Conservation (phyloP, 176 grass and related monocot genomes). For the Triticum urartu region DNA sequence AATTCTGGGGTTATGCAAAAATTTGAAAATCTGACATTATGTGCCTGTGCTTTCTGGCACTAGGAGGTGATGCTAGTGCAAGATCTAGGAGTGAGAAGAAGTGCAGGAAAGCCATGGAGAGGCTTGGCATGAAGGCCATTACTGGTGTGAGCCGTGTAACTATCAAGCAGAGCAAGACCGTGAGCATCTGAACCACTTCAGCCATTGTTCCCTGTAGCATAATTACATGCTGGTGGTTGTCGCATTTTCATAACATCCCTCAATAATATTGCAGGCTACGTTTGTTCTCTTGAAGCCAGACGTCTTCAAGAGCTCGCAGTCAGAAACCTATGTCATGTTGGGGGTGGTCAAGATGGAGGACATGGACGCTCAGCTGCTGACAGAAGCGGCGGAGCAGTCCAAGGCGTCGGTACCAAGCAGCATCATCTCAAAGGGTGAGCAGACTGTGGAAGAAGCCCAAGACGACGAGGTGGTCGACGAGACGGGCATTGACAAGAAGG, state of each 20-base stretch:
- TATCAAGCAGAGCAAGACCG: slow-evolving; percentile 42
- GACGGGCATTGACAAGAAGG: slow-evolving; percentile 1
- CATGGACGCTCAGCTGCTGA: slow-evolving; percentile 11
- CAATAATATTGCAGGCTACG: not conserved
- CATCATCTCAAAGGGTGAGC: slow-evolving; percentile 10
- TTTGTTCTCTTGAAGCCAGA: slow-evolving; percentile 25
- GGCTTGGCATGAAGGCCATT: slow-evolving; percentile 35
- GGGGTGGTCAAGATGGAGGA: slow-evolving; percentile 26
- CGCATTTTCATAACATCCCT: not conserved
- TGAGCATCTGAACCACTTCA: not conserved
- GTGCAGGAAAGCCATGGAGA: slow-evolving; percentile 36
- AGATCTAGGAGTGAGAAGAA: slow-evolving; percentile 39
- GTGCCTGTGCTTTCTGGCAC: not conserved
- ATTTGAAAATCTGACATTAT: not conserved
- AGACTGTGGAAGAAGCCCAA: not conserved
- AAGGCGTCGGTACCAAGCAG: not conserved
- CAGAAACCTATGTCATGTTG: slow-evolving; percentile 23
- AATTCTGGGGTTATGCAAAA: not conserved
- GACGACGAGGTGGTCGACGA: slow-evolving; percentile 20
- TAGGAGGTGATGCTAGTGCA: slow-evolving; percentile 31
- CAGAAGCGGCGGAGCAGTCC: slow-evolving; percentile 15
- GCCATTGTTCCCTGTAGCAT: not conserved
- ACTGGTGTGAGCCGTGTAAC: slow-evolving; percentile 42
- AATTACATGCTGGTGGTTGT: not conserved
- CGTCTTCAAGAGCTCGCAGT: slow-evolving; percentile 25